A percentile compares a stretch with the other conserved stretches of the same genome.
Evolutionary conservation across 768 basidiomycete genomes (phyloP).

Genomic region (Suillus variegatus): DNA sequence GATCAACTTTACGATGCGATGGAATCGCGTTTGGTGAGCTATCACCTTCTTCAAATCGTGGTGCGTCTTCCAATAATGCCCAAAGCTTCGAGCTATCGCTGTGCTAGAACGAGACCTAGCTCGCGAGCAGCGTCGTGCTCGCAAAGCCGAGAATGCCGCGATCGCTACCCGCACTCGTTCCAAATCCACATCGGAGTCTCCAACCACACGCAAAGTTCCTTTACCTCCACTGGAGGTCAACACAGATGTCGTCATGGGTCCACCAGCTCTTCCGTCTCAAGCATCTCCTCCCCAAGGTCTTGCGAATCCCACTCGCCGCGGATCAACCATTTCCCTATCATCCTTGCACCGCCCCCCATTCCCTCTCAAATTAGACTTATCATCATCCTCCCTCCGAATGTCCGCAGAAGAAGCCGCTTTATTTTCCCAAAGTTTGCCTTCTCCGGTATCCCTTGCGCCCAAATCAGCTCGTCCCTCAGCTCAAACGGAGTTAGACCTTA

Average conservation of each 20-base stretch:
- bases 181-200: constrained; percentile 24
- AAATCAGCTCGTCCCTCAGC: constrained; percentile 71
- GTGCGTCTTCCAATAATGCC: constrained; percentile 3
- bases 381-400: constrained; percentile 65
- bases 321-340: constrained; percentile 78
- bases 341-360: constrained; percentile 72
- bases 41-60: neutral
- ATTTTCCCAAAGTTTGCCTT: constrained; percentile 59
- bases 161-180: constrained; percentile 35
- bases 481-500: constrained; percentile 58
- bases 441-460: constrained; percentile 81
- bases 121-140: constrained; percentile 57
- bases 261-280: constrained; percentile 32
- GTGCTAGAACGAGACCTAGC: constrained; percentile 70
- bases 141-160: constrained; percentile 44
- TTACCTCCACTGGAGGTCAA: constrained; percentile 22
- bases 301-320: constrained; percentile 50
- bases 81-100: constrained; percentile 68
- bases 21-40: constrained; percentile 67
- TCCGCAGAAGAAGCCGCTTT: constrained; percentile 62
- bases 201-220: constrained; percentile 24
- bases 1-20: constrained; percentile 80
- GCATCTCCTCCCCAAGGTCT: constrained; percentile 37
- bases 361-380: constrained; percentile 80
- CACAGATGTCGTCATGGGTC: constrained; percentile 20